Evolutionary conservation across 2,329 filamentous ascomycete species (phyloP).

Genomic region (Lachnellula arida): DNA sequence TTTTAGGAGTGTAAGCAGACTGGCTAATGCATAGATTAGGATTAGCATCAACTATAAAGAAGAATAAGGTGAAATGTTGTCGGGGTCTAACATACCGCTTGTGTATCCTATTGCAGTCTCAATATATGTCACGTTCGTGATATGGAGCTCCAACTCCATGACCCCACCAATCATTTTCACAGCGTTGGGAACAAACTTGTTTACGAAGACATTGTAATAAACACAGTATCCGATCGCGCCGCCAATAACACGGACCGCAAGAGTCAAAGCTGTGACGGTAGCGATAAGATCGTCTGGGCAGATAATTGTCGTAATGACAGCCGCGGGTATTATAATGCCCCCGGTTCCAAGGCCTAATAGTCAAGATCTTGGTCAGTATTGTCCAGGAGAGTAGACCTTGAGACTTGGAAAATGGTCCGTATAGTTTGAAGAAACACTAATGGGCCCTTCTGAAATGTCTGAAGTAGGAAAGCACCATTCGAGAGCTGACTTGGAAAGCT

Average conservation of each 20-base stretch:
- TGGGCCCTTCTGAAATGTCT: too few relatives aligned
- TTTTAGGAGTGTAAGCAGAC: constrained; percentile 31
- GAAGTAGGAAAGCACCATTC: too few relatives aligned
- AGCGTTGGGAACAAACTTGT: constrained; percentile 34
- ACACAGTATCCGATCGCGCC: constrained; percentile 61
- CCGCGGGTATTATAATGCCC: constrained; percentile 62
- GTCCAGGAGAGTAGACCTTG: too few relatives aligned
- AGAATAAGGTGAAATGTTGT: constrained; percentile 25
- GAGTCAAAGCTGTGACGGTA: constrained; percentile 62
- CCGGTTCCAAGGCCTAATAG: constrained; percentile 52
- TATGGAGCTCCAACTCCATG: background rate
- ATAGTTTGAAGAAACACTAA: too few relatives aligned
- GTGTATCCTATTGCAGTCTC: background rate
- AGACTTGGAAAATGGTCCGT: too few relatives aligned
- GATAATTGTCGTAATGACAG: constrained; percentile 65
- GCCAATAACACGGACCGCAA: constrained; percentile 65
- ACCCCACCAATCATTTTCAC: constrained; percentile 14
- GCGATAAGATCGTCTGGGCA: constrained; percentile 67
- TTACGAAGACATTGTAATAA: constrained; percentile 50
- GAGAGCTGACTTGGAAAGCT: too few relatives aligned
- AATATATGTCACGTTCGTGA: background rate
- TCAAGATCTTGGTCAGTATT: too few relatives aligned
- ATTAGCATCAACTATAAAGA: background rate
- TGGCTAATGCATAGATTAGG: background rate
- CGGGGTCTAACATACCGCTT: constrained; percentile 34